phyloP scores from a whole-genome alignment of 768 basidiomycete genomes.

The Agaricus subrufescens region DNA sequence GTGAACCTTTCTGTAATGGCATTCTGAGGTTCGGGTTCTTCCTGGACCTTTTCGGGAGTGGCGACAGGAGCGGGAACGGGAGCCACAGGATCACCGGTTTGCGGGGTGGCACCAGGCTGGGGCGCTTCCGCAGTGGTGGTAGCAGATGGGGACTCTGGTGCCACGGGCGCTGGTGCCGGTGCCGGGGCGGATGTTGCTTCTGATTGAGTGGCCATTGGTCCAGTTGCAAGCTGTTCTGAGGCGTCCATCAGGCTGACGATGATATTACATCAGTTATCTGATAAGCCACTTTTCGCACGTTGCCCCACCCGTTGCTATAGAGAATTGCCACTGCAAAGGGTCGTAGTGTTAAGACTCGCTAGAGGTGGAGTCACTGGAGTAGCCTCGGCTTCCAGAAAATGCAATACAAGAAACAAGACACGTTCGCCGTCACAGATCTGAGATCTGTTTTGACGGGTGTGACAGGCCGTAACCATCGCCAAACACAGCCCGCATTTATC shows the following conservation, averaged over 20 bases:
- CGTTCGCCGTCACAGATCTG: neutral
- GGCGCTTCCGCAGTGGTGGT: conserved; percentile 14
- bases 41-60: conserved; percentile 14
- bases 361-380: neutral
- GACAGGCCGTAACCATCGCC: conserved; percentile 4
- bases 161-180: conserved; percentile 5
- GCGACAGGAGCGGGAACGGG: neutral
- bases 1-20: conserved; percentile 66
- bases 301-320: conserved; percentile 5
- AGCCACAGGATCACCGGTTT: conserved; percentile 8
- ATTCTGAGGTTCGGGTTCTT: conserved; percentile 57
- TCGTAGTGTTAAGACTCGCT: neutral
- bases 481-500: neutral
- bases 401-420: neutral
- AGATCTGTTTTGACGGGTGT: neutral
- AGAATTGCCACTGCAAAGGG: neutral
- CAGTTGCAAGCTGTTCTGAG: neutral
- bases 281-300: conserved; percentile 16
- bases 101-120: conserved; percentile 13
- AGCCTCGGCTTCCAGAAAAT: too few relatives aligned
- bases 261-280: conserved; percentile 14
- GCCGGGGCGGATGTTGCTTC: neutral
- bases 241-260: too few relatives aligned
- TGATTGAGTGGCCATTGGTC: neutral
- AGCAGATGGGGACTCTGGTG: conserved; percentile 12